phyloP scores from a whole-genome alignment of 148 eudicot species.

The Rhododendron ferrugineum region DNA sequence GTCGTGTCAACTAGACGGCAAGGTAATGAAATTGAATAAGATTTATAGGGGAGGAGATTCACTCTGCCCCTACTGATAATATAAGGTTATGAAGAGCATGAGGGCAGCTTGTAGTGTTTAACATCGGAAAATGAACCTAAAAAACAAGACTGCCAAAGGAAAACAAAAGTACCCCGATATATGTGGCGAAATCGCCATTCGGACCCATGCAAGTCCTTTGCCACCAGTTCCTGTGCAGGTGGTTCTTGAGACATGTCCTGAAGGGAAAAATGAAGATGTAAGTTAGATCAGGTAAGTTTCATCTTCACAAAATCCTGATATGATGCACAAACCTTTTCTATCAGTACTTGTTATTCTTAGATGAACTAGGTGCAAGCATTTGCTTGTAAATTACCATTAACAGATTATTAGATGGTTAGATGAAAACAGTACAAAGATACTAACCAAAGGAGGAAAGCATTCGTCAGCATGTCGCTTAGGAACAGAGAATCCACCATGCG shows the following conservation, averaged over 20 bases:
- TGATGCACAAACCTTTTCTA: neutral
- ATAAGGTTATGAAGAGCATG: too few relatives aligned
- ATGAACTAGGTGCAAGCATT: neutral
- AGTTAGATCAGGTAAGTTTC: neutral
- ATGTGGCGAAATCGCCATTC: conserved; percentile 21
- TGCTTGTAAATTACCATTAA: neutral
- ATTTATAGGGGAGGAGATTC: too few relatives aligned
- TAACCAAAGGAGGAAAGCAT: conserved; percentile 21
- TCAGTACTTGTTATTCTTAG: neutral
- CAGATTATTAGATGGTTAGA: neutral
- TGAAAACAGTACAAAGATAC: neutral
- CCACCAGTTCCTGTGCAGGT: conserved; percentile 17
- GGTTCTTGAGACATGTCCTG: conserved; percentile 19
- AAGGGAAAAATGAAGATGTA: neutral
- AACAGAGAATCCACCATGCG: conserved; percentile 20
- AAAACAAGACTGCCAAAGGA: neutral
- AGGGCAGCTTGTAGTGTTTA: too few relatives aligned
- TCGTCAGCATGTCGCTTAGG: conserved; percentile 19
- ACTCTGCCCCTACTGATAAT: too few relatives aligned
- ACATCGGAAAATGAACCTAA: neutral
- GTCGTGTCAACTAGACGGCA: neutral
- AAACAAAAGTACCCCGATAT: conserved; percentile 14
- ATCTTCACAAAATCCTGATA: neutral
- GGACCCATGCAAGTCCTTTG: conserved; percentile 20
- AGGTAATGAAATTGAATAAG: neutral